Evolutionary conservation across 108 stramenopile species (phyloP), one percentile per base, ranked within the genome.

Genomic region (Cyclotella sp.): DNA sequence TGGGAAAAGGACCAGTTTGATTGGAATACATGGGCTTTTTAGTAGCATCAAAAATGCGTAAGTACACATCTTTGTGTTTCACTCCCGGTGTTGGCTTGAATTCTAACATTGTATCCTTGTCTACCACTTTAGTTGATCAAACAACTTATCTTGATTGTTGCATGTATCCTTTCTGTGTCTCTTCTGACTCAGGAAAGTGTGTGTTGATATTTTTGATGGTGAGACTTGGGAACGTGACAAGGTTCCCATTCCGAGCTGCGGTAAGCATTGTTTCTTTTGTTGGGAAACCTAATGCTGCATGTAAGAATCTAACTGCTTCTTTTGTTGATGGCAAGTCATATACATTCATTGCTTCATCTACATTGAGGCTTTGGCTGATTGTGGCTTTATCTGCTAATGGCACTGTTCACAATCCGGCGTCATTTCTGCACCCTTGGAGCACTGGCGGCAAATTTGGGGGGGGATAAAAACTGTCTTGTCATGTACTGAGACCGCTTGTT

Each of bases 161-260:
- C 54, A 77, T 46, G 65, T 83, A 71, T 10, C 82, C 82, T 73
- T 83, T 83, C 46, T 49, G 13, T 14, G 57, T 83, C 43, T 60
- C 62, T 7, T 40, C 39, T 0, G 46, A 71, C 19, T 63, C 58
- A 26, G 75, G 75, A 42, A 68, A 57, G 30, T 82, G 67, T 26
- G 51, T 54, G 39, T 21, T 44, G 42, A 71, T 26, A 0, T 14
- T 12, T 0, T 18, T 39, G 55, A 1, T 0, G 1, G 63, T 73
- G 0, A 83, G 46, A 0, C 60, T 70, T 2, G 83, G 82, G 21
- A 67, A 81, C 0, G 28, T 69, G 24, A 53, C 73, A 13, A 72
- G 26, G 58, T 53, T 52, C 30, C 46, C 46, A 11, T 75, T 60
- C 8, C 22, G 58, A 13, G 58, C 58, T 9, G 49, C 49, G 49